These are phyloP conservation scores for Stephania cephalantha DNA, from an alignment of 164 flowering plant species.

Conservation along the genomic window DNA sequence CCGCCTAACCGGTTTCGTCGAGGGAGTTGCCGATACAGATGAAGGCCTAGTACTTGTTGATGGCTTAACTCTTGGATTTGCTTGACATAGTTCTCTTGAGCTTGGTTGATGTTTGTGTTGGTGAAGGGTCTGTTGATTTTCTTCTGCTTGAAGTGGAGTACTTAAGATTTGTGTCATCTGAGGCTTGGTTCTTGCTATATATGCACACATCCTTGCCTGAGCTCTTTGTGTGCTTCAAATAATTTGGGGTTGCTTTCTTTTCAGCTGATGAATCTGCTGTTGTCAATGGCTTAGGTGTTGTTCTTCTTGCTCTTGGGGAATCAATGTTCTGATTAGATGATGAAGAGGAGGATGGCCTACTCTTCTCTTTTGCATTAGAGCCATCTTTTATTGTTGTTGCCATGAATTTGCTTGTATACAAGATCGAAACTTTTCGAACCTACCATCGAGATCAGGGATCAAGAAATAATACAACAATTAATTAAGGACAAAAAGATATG, in stretches of 20 bases:
- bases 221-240: slow-evolving; percentile 46
- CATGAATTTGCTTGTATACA: slow-evolving; percentile 17
- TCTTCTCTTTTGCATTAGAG: slow-evolving; percentile 23
- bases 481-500: no score
- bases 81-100: slow-evolving; percentile 13
- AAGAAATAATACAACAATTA: background rate
- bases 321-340: slow-evolving; percentile 10
- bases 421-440: background rate
- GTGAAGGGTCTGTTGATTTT: slow-evolving; percentile 36
- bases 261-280: slow-evolving; percentile 14
- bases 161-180: slow-evolving; percentile 11
- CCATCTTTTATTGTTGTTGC: slow-evolving; percentile 29
- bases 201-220: slow-evolving; percentile 26
- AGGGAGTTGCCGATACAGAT: slow-evolving; percentile 18
- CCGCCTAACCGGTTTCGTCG: slow-evolving; percentile 3
- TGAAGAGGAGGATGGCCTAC: slow-evolving; percentile 16
- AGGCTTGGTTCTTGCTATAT: slow-evolving; percentile 23
- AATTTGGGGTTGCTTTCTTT: slow-evolving; percentile 30
- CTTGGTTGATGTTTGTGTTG: slow-evolving; percentile 24
- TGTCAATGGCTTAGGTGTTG: slow-evolving; percentile 4
- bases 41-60: slow-evolving; percentile 3
- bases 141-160: slow-evolving; percentile 18
- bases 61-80: background rate
- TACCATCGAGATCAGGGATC: background rate
- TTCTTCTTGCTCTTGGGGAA: slow-evolving; percentile 12